Evolutionary conservation across 148 eudicot genomes (phyloP).

Genomic region (Salicornia ramosissima): DNA sequence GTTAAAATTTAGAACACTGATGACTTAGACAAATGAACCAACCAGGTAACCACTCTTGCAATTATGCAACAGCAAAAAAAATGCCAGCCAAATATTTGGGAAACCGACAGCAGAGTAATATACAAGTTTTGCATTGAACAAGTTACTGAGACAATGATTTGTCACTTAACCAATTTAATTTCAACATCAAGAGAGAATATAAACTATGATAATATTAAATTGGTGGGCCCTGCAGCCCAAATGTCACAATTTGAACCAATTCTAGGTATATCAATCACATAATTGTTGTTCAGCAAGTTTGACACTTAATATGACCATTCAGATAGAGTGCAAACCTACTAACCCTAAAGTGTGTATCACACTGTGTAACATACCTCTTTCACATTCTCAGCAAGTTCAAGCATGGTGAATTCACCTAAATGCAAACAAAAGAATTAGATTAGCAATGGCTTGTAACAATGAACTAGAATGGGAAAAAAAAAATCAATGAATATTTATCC

Average conservation of each 20-base stretch:
- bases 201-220: neutral
- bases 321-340: neutral
- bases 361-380: conserved; percentile 60
- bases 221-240: neutral
- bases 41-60: neutral
- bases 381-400: conserved; percentile 96
- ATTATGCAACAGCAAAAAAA: neutral
- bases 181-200: neutral
- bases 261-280: neutral
- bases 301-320: neutral
- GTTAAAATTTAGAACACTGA: neutral
- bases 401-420: conserved; percentile 96
- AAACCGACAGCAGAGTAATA: neutral
- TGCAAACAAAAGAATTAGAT: neutral
- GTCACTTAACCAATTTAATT: neutral
- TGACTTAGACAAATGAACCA: neutral
- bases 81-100: too few relatives aligned
- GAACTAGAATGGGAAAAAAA: neutral
- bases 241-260: neutral
- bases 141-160: neutral
- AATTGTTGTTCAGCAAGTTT: neutral
- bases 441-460: neutral
- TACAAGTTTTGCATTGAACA: neutral
- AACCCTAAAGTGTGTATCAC: neutral
- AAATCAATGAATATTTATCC: neutral